Evolutionary conservation across 805 yeast genomes (phyloP).

Genomic region (Candida koratica): DNA sequence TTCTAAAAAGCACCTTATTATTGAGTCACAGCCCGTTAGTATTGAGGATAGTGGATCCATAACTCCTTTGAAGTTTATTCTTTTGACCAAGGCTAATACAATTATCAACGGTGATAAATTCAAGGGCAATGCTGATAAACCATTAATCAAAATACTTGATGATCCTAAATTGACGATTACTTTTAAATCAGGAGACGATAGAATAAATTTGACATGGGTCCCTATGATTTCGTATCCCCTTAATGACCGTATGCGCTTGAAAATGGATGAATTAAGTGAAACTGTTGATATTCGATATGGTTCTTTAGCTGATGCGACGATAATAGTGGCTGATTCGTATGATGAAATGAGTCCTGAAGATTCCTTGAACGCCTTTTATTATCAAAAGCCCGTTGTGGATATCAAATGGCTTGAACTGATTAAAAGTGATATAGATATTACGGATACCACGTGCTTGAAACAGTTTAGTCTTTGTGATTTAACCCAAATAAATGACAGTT

Average conservation of each 20-base stretch:
- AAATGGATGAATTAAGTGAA: not conserved
- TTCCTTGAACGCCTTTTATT: not conserved
- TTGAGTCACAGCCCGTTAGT: slow-evolving; percentile 7
- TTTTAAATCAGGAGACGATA: slow-evolving; percentile 11
- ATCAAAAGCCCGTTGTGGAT: not conserved
- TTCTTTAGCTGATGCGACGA: not conserved
- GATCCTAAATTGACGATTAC: slow-evolving; percentile 7
- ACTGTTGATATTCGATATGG: slow-evolving; percentile 1
- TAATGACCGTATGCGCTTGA: not conserved
- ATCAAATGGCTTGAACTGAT: not conserved
- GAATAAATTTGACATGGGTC: slow-evolving; percentile 8
- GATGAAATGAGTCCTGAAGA: slow-evolving; percentile 1
- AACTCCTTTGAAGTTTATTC: slow-evolving; percentile 9
- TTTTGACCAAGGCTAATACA: slow-evolving; percentile 11
- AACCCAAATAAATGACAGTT: not conserved
- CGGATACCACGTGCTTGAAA: not conserved
- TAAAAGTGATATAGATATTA: not conserved
- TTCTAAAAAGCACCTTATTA: slow-evolving; percentile 13
- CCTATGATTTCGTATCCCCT: slow-evolving; percentile 8
- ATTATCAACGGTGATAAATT: slow-evolving; percentile 13
- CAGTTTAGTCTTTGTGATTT: not conserved
- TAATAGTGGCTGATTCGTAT: not conserved
- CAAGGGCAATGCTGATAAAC: slow-evolving; percentile 5
- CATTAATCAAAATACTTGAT: slow-evolving; percentile 6
- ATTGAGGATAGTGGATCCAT: not conserved